Conservation (phyloP, 371 early-diverging fungal genomes). For the Rozella allomycis region DNA sequence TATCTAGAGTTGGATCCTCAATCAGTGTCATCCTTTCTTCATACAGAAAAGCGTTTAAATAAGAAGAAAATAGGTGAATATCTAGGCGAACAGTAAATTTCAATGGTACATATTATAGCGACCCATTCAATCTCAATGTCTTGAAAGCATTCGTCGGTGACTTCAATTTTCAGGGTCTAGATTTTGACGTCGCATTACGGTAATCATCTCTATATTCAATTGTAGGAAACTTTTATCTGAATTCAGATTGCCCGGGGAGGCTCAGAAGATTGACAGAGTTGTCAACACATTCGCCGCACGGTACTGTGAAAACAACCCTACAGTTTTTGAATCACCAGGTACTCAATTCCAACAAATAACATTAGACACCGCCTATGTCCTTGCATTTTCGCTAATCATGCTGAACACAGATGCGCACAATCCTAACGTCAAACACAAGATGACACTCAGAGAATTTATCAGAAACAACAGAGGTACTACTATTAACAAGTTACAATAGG, state of each 20-base stretch:
- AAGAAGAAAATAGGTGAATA: conserved; percentile 3
- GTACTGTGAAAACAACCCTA: conserved; percentile 2
- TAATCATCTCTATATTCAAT: not conserved
- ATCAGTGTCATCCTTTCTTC: no score
- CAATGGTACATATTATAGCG: no score
- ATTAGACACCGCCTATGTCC: conserved; percentile 5
- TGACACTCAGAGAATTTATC: conserved; percentile 4
- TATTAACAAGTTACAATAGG: not conserved
- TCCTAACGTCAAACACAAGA: conserved; percentile 5
- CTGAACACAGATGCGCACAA: conserved; percentile 8
- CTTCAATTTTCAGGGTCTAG: not conserved
- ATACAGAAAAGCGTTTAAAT: not conserved
- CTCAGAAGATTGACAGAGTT: conserved; percentile 8
- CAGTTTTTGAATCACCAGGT: not conserved
- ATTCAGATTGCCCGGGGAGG: conserved; percentile 7
- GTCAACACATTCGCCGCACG: conserved; percentile 3
- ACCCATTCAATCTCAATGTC: not conserved
- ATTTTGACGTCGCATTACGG: conserved; percentile 1
- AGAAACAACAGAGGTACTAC: conserved; percentile 5
- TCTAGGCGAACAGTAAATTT: no score
- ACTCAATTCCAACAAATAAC: no score
- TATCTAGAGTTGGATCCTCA: no score
- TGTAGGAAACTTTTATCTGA: conserved; percentile 1
- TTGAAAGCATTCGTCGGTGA: conserved; percentile 1
- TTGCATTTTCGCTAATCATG: conserved; percentile 6